These are phyloP conservation scores for Avicennia marina DNA, from an alignment of 257 asterid genomes.

Conservation along the genomic window DNA sequence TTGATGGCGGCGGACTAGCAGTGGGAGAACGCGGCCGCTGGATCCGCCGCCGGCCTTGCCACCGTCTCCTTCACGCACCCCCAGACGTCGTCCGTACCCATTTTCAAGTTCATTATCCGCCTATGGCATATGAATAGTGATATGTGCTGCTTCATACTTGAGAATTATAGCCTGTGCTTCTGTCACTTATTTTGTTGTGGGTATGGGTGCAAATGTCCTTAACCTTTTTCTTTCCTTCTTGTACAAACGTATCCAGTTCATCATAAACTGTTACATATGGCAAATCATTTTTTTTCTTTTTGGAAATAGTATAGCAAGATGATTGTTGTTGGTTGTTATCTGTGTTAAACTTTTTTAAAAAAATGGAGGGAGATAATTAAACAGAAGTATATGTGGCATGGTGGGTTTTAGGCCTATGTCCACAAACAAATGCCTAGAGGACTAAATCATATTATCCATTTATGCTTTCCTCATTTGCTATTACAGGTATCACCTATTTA, in stretches of 20 bases:
- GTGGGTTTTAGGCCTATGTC: too few species aligned
- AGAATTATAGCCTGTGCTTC: too few species aligned
- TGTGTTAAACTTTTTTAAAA: too few species aligned
- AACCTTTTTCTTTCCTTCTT: background rate
- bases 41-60: slow-evolving; percentile 83
- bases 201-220: background rate
- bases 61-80: slow-evolving; percentile 84
- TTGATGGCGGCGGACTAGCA: slow-evolving; percentile 64
- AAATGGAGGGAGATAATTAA: too few species aligned
- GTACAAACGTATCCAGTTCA: background rate
- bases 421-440: too few species aligned
- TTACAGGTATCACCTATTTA: too few species aligned
- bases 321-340: too few species aligned
- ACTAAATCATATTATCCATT: too few species aligned
- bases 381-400: too few species aligned
- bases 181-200: background rate
- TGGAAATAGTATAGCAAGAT: too few species aligned
- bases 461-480: too few species aligned
- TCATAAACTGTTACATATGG: background rate
- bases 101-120: slow-evolving; percentile 61
- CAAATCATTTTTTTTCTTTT: background rate
- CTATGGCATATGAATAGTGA: background rate
- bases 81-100: slow-evolving; percentile 92
- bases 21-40: slow-evolving; percentile 98
- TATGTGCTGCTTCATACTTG: background rate